phyloP scores from a whole-genome alignment of 2,329 filamentous ascomycete species.

The Arthrobotrys conoides region DNA sequence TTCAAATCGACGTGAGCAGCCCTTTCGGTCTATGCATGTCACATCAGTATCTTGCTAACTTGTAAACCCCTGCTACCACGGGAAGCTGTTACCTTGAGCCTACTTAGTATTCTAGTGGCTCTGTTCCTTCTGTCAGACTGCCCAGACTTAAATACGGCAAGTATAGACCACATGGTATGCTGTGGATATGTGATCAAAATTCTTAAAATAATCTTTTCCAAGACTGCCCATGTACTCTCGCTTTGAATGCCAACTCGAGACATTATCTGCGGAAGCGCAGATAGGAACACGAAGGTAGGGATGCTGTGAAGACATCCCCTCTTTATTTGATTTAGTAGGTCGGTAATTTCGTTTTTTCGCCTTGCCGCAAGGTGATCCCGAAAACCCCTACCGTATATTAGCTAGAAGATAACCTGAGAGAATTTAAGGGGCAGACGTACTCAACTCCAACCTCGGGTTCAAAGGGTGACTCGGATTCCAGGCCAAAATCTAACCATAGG shows the following conservation, averaged over 20 bases:
- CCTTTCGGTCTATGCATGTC: conserved; percentile 68
- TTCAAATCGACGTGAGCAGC: conserved; percentile 65
- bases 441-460: conserved; percentile 70
- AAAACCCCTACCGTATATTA: conserved; percentile 65
- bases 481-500: conserved; percentile 92
- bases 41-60: neutral
- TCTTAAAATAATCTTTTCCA: conserved; percentile 85
- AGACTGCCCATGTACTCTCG: conserved; percentile 79
- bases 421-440: conserved; percentile 64
- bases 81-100: conserved; percentile 65
- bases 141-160: conserved; percentile 86
- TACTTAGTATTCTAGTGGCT: conserved; percentile 68
- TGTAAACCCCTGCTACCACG: too few relatives aligned
- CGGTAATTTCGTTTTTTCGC: conserved; percentile 76
- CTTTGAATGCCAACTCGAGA: conserved; percentile 95
- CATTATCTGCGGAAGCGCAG: conserved; percentile 88
- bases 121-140: conserved; percentile 77
- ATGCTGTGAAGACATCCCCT: conserved; percentile 77
- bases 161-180: conserved; percentile 90
- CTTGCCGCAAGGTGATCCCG: conserved; percentile 69
- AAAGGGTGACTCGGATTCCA: conserved; percentile 76
- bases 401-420: conserved; percentile 17
- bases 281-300: conserved; percentile 73
- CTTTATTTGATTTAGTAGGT: conserved; percentile 80
- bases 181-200: conserved; percentile 90